phyloP scores from a whole-genome alignment of 805 yeast genomes.

The Schizosaccharomyces octosporus region DNA sequence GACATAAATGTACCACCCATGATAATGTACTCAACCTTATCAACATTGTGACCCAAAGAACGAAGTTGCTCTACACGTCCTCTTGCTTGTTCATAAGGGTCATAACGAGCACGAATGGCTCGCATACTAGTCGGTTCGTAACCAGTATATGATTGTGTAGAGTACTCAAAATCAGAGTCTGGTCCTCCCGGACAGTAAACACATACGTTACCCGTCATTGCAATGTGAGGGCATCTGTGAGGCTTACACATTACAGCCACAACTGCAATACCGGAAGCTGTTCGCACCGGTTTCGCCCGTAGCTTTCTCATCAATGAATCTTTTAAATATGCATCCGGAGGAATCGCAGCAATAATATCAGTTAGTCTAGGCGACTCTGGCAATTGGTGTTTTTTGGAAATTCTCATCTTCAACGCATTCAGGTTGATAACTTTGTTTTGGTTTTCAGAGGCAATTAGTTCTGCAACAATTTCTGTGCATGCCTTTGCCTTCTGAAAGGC shows the following conservation, averaged over 20 bases:
- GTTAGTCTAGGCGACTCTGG: constrained; percentile 84
- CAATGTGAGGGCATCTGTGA: constrained; percentile 95
- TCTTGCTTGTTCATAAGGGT: constrained; percentile 94
- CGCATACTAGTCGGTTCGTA: constrained; percentile 98
- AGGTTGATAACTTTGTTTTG: constrained; percentile 36
- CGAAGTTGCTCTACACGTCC: constrained; percentile 91
- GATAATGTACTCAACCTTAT: constrained; percentile 87
- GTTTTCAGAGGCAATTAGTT: constrained; percentile 53
- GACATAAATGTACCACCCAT: constrained; percentile 99
- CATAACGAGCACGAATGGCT: constrained; percentile 95
- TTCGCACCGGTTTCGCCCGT: constrained; percentile 95
- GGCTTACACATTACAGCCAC: constrained; percentile 99
- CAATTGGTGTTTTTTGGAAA: constrained; percentile 72
- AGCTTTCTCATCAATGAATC: constrained; percentile 75
- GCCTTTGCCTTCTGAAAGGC: constrained; percentile 1
- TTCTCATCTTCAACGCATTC: constrained; percentile 66
- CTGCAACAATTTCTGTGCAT: constrained; percentile 74
- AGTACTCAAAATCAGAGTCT: constrained; percentile 90
- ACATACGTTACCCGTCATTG: constrained; percentile 94
- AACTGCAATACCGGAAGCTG: constrained; percentile 69
- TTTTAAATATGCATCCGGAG: constrained; percentile 67
- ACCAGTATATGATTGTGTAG: constrained; percentile 94
- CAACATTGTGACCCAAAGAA: constrained; percentile 86
- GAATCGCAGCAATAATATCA: constrained; percentile 72
- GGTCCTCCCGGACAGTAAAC: constrained; percentile 98